Conservation (phyloP, 106 monocot genomes). For the Dioscorea dumetorum region DNA sequence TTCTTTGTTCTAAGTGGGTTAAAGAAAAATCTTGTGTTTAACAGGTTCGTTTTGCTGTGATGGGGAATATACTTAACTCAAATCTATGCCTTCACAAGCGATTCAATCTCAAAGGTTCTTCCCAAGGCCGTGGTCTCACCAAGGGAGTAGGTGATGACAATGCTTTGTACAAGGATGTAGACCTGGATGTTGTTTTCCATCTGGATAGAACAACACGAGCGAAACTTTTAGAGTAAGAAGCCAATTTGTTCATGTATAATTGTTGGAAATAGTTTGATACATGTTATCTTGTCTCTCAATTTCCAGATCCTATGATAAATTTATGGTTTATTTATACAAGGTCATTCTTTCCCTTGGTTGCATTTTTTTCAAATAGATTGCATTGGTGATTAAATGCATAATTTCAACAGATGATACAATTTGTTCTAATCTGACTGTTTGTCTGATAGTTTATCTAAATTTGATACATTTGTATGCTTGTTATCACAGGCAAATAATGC, state of each 20-base stretch:
- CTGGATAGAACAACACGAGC: conserved; percentile 1
- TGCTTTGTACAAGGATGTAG: conserved; percentile 4
- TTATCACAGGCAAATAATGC: conserved; percentile 20
- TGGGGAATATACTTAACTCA: conserved; percentile 8
- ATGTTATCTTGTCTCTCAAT: too few relatives aligned
- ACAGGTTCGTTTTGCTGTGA: conserved; percentile 16
- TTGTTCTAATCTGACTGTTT: too few relatives aligned
- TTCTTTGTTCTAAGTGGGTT: neutral
- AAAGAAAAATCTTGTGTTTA: neutral
- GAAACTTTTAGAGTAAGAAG: conserved; percentile 3
- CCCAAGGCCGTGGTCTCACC: conserved; percentile 6
- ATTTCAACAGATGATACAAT: too few relatives aligned
- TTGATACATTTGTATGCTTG: neutral
- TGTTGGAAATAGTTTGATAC: too few relatives aligned
- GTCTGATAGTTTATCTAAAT: too few relatives aligned
- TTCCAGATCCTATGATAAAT: too few relatives aligned
- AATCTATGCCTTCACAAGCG: conserved; percentile 5
- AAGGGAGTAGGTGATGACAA: conserved; percentile 6
- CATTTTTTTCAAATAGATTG: neutral
- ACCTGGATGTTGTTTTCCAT: conserved; percentile 10
- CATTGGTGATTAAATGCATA: neutral
- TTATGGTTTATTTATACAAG: too few relatives aligned
- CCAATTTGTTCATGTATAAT: neutral
- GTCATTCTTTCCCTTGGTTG: neutral
- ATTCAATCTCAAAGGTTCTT: conserved; percentile 14